phyloP scores from a whole-genome alignment of 768 basidiomycete species.

The Rhodotorula diobovata region DNA sequence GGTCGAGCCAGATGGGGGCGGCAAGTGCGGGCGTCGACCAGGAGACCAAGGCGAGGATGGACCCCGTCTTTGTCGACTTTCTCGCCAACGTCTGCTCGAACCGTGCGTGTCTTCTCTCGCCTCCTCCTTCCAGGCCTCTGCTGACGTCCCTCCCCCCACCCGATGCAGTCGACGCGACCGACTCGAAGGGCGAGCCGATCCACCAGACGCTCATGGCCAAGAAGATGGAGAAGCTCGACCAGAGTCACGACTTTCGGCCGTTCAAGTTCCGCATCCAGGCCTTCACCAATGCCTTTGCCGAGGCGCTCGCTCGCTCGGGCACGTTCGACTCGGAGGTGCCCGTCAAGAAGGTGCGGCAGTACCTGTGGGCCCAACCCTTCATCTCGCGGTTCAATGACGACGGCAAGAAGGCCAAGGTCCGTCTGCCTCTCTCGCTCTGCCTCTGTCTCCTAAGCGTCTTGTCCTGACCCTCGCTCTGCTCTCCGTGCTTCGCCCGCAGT shows the following conservation, averaged over 20 bases:
- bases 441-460: too few relatives aligned
- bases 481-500: slow-evolving; percentile 1
- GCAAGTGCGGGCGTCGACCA: slow-evolving; percentile 45
- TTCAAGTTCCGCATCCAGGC: slow-evolving; percentile 99
- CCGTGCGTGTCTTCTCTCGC: slow-evolving; percentile 54
- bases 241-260: slow-evolving; percentile 91
- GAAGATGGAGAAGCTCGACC: slow-evolving; percentile 91
- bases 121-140: not conserved
- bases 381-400: slow-evolving; percentile 98
- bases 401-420: slow-evolving; percentile 89
- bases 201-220: slow-evolving; percentile 99
- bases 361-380: slow-evolving; percentile 88
- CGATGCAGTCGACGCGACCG: slow-evolving; percentile 86
- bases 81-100: slow-evolving; percentile 84
- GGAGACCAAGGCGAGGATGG: slow-evolving; percentile 75
- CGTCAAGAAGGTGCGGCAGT: slow-evolving; percentile 54
- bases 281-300: slow-evolving; percentile 91
- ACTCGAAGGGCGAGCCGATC: slow-evolving; percentile 91
- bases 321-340: slow-evolving; percentile 36
- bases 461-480: not conserved
- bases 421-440: not conserved
- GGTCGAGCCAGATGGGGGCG: slow-evolving; percentile 28
- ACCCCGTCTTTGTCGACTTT: slow-evolving; percentile 85
- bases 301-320: slow-evolving; percentile 58
- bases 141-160: not conserved